Percentiles rank a stretch among this genome's conserved stretches.
Conservation (phyloP, 495 filamentous ascomycete genomes). For the Penicillium diatomitis region DNA sequence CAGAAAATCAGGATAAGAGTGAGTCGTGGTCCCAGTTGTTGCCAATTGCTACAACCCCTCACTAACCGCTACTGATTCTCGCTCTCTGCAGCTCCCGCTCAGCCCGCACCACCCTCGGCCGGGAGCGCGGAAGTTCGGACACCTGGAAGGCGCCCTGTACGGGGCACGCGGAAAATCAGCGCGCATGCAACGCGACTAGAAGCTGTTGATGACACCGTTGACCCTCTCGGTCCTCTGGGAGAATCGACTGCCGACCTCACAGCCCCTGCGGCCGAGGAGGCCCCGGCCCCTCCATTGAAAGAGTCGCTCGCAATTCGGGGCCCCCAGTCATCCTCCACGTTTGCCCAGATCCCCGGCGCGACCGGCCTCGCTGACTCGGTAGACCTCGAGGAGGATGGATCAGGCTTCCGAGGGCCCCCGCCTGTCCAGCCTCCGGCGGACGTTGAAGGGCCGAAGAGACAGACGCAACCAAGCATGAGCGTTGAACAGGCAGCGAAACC, state of each 20-base stretch:
- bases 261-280: constrained; percentile 46
- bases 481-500: constrained; percentile 87
- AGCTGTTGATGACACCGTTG: constrained; percentile 81
- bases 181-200: constrained; percentile 77
- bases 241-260: constrained; percentile 42
- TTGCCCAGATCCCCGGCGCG: constrained; percentile 39
- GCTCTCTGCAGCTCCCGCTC: constrained; percentile 26
- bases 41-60: constrained; percentile 14
- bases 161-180: constrained; percentile 63
- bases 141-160: constrained; percentile 40
- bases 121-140: constrained; percentile 33
- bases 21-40: constrained; percentile 6
- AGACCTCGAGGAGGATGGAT: constrained; percentile 53
- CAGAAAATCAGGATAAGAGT: constrained; percentile 24
- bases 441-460: constrained; percentile 38
- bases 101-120: constrained; percentile 21
- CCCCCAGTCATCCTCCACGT: constrained; percentile 40
- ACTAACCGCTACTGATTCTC: constrained; percentile 18
- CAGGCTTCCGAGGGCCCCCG: constrained; percentile 56
- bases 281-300: constrained; percentile 85
- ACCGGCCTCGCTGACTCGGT: constrained; percentile 52
- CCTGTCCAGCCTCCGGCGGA: constrained; percentile 60
- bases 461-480: constrained; percentile 72
- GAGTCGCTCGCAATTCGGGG: constrained; percentile 58
- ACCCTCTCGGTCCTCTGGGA: constrained; percentile 81